Conservation (phyloP, 139 green algal genomes). For the Tetraselmis striata region DNA sequence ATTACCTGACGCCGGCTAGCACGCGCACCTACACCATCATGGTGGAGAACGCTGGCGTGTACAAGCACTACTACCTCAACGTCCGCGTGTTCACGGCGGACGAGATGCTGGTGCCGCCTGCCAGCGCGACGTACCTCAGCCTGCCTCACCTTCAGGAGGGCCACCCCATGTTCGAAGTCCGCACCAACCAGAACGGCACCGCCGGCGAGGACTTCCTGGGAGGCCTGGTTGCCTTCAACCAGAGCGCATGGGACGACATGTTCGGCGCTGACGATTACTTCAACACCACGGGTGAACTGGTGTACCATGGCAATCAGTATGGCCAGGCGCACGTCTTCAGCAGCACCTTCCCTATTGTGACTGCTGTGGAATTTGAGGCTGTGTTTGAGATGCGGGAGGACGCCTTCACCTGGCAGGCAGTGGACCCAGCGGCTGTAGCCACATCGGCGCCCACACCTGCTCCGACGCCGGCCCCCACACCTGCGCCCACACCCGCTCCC, state of each 20-base stretch:
- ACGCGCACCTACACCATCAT: neutral
- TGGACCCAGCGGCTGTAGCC: too few species aligned
- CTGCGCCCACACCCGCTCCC: neutral
- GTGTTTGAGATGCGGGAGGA: neutral
- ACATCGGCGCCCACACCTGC: neutral
- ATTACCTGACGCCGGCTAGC: neutral
- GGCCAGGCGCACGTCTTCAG: neutral
- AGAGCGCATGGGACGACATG: neutral
- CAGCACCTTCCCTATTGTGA: neutral
- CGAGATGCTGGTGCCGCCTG: neutral
- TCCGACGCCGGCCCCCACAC: neutral
- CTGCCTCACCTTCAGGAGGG: neutral
- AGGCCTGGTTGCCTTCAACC: neutral
- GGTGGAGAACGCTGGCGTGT: neutral
- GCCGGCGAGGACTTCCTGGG: neutral
- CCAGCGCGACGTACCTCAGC: neutral
- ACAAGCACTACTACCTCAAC: neutral
- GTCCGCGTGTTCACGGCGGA: neutral
- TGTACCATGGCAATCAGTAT: neutral
- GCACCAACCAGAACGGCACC: neutral
- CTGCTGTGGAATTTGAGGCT: neutral
- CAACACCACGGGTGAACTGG: neutral
- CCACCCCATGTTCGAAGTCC: neutral
- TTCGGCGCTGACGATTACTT: neutral
- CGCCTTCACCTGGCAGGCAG: neutral